These are phyloP conservation scores for Debaryomyces hansenii DNA, from an alignment of 805 yeast species.

Conservation along the genomic window DNA sequence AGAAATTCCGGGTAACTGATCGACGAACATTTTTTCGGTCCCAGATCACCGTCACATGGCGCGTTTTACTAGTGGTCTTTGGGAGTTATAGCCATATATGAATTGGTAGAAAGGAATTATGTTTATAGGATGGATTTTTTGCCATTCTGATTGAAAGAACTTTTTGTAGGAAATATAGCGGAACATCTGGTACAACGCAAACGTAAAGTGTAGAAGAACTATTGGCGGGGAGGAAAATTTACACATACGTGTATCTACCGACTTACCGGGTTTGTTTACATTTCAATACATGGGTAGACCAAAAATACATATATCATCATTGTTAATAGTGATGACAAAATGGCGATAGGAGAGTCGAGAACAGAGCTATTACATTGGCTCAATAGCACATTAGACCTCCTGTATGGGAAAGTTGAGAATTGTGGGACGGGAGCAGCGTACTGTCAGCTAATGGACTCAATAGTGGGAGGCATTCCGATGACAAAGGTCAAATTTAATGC, in stretches of 20 bases:
- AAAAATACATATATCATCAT: no score
- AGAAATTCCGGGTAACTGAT: conserved; percentile 1
- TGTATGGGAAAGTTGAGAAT: conserved; percentile 80
- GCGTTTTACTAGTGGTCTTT: background rate
- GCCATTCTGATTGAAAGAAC: no score
- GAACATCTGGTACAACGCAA: no score
- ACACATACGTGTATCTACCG: no score
- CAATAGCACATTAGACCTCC: conserved; percentile 63
- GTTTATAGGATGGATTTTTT: no score
- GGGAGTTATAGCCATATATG: no score
- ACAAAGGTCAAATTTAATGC: conserved; percentile 66
- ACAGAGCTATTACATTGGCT: conserved; percentile 84
- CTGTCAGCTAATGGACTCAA: conserved; percentile 87
- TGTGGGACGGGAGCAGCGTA: conserved; percentile 96
- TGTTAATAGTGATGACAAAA: conserved; percentile 16
- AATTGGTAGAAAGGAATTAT: no score
- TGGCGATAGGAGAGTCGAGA: conserved; percentile 67
- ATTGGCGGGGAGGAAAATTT: no score
- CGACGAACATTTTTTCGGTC: background rate
- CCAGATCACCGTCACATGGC: background rate
- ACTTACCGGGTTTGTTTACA: background rate
- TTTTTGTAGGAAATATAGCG: no score
- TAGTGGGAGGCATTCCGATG: conserved; percentile 83
- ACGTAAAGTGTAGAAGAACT: no score
- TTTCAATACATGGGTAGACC: background rate